These are phyloP conservation scores for Saccharomyces pastorianus DNA, from an alignment of 1,139 yeast genomes.

Conservation along the genomic window DNA sequence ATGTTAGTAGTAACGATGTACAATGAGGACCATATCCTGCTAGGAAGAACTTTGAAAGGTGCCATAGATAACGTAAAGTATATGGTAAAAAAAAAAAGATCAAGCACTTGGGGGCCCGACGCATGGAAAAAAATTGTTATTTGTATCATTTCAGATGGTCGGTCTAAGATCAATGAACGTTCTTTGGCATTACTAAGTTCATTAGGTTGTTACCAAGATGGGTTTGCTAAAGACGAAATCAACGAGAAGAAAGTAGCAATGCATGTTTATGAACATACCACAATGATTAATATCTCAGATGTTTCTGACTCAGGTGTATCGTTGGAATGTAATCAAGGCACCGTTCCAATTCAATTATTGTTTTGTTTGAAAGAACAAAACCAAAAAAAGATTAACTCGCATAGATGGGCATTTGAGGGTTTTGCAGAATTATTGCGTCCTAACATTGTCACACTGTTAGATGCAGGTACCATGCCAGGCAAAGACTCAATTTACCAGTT, in stretches of 20 bases:
- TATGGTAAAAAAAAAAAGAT: constrained; percentile 59
- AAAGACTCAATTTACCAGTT: constrained; percentile 71
- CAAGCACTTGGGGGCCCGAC: constrained; percentile 74
- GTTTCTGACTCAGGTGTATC: constrained; percentile 60
- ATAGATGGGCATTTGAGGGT: constrained; percentile 93
- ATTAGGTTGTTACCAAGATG: constrained; percentile 91
- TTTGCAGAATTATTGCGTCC: constrained; percentile 83
- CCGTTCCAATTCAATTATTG: constrained; percentile 82
- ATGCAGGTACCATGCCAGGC: constrained; percentile 94
- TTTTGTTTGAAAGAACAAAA: constrained; percentile 84
- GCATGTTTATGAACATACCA: constrained; percentile 84
- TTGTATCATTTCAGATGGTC: constrained; percentile 84
- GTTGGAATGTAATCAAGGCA: constrained; percentile 39
- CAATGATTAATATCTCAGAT: constrained; percentile 54
- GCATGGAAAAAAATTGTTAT: constrained; percentile 93
- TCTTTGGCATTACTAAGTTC: constrained; percentile 82
- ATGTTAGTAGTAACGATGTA: constrained; percentile 91
- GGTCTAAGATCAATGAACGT: constrained; percentile 79
- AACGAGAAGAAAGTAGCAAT: constrained; percentile 83
- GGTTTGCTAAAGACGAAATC: constrained; percentile 83
- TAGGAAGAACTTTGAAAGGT: constrained; percentile 88
- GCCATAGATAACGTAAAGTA: constrained; percentile 87
- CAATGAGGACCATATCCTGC: constrained; percentile 80
- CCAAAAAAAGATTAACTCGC: constrained; percentile 88
- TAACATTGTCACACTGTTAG: constrained; percentile 72